Percentiles rank a stretch among this genome's conserved stretches.
Evolutionary conservation across 768 basidiomycete genomes (phyloP).

Genomic region (Mycena amicta): DNA sequence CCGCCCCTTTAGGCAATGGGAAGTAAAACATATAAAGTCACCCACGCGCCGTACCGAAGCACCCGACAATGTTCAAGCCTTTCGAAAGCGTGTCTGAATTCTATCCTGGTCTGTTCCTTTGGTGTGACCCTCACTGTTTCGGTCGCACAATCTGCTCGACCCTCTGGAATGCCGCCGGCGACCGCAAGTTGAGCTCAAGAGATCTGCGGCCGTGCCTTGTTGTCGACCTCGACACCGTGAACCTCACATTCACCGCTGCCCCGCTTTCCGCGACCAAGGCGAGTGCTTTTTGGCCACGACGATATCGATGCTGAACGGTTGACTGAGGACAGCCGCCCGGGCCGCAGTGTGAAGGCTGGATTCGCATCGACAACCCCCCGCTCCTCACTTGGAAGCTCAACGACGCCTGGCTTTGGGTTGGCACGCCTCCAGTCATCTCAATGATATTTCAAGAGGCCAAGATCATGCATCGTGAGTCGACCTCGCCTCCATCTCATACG

Average conservation of each 20-base stretch:
- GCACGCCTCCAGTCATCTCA: background rate
- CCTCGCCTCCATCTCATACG: background rate
- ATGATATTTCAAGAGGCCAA: background rate
- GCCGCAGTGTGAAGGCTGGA: background rate
- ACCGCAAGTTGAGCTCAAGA: background rate
- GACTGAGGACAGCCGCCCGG: background rate
- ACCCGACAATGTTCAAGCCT: background rate
- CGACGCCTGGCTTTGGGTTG: constrained; percentile 1
- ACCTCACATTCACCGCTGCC: background rate
- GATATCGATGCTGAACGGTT: background rate
- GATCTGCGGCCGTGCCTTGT: constrained; percentile 1
- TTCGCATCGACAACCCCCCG: background rate
- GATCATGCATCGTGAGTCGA: background rate
- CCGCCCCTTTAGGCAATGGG: too few species aligned
- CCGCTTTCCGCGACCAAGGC: background rate
- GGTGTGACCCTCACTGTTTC: background rate
- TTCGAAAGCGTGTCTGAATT: background rate
- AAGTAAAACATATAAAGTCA: too few species aligned
- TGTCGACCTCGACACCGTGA: background rate
- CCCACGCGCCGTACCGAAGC: too few species aligned
- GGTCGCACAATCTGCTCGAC: background rate
- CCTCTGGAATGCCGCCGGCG: background rate
- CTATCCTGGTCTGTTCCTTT: constrained; percentile 1
- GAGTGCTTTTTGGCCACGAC: background rate
- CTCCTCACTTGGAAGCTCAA: background rate